A percentile compares a stretch with the other conserved stretches of the same genome.
These are phyloP conservation scores for Vigna angularis DNA, from an alignment of 306 rosid species.

Conservation along the genomic window DNA sequence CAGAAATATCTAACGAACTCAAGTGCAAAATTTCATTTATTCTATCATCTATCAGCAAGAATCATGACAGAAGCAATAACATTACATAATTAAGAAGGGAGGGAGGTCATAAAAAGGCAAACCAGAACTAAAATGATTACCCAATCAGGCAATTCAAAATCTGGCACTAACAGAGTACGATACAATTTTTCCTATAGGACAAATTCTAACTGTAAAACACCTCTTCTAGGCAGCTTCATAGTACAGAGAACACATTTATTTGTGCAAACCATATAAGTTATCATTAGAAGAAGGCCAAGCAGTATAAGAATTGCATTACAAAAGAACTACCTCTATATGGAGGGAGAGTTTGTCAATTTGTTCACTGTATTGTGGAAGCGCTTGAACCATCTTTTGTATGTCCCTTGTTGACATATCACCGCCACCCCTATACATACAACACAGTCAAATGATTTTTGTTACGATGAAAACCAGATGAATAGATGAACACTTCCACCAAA, in stretches of 20 bases:
- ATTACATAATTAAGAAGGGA: constrained; percentile 3
- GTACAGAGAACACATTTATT: constrained; percentile 16
- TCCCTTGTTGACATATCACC: constrained; percentile 90
- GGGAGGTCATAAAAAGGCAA: not conserved
- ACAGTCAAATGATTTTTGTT: constrained; percentile 37
- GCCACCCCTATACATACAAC: constrained; percentile 58
- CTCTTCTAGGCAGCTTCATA: constrained; percentile 23
- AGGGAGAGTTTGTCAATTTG: constrained; percentile 96
- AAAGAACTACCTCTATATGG: constrained; percentile 87
- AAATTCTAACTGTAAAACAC: constrained; percentile 6
- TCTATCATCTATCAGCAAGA: constrained; percentile 26
- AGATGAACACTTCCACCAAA: constrained; percentile 25
- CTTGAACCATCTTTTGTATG: constrained; percentile 96
- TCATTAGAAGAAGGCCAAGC: not conserved
- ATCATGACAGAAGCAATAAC: constrained; percentile 11
- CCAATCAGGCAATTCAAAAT: constrained; percentile 9
- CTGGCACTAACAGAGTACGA: not conserved
- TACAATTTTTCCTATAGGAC: constrained; percentile 22
- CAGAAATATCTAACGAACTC: constrained; percentile 24
- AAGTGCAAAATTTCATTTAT: constrained; percentile 18
- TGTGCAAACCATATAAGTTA: constrained; percentile 35
- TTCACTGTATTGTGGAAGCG: constrained; percentile 98
- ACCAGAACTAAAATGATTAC: constrained; percentile 11
- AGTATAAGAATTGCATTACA: constrained; percentile 20
- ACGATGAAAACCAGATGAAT: constrained; percentile 28